Percentiles rank a stretch among this genome's conserved stretches.
These are phyloP conservation scores for Calonectria ilicicola DNA, from an alignment of 2,329 filamentous ascomycete species.

Conservation along the genomic window DNA sequence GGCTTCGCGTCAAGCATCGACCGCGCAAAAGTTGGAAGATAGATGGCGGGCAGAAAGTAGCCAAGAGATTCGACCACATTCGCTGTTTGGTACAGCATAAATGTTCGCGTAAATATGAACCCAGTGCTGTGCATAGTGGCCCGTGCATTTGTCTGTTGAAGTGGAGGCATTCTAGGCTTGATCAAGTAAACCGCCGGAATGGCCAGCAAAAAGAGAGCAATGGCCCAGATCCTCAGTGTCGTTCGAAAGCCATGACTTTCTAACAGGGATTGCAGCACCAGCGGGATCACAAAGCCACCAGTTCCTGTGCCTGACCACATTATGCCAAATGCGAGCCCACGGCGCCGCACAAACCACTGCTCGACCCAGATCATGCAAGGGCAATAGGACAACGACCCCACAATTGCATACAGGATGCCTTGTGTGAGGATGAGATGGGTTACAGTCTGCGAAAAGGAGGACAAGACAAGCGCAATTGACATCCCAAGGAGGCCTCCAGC, in stretches of 20 bases:
- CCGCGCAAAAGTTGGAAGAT: constrained; percentile 65
- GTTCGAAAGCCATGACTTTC: not conserved
- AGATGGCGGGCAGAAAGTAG: constrained; percentile 71
- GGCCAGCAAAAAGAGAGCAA: constrained; percentile 58
- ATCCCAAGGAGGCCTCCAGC: constrained; percentile 56
- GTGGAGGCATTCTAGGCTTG: constrained; percentile 60
- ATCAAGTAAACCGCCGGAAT: constrained; percentile 64
- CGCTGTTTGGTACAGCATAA: constrained; percentile 65
- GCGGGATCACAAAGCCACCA: not conserved
- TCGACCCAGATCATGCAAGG: constrained; percentile 67
- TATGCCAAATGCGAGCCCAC: constrained; percentile 64
- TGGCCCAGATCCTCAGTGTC: constrained; percentile 53
- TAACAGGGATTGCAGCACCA: constrained; percentile 5
- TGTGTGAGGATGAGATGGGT: constrained; percentile 66
- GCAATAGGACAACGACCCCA: constrained; percentile 62
- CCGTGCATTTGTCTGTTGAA: constrained; percentile 30
- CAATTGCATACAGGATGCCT: constrained; percentile 67
- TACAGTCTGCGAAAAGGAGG: constrained; percentile 61
- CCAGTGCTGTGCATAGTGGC: constrained; percentile 49
- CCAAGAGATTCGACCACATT: constrained; percentile 68
- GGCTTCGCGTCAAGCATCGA: constrained; percentile 57
- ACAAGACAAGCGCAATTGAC: constrained; percentile 60
- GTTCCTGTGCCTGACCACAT: constrained; percentile 52
- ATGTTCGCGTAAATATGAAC: constrained; percentile 63
- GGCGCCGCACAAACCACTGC: constrained; percentile 62